These are phyloP conservation scores for Coniochaeta hoffmannii DNA, from an alignment of 2,329 filamentous ascomycete genomes.

Conservation along the genomic window DNA sequence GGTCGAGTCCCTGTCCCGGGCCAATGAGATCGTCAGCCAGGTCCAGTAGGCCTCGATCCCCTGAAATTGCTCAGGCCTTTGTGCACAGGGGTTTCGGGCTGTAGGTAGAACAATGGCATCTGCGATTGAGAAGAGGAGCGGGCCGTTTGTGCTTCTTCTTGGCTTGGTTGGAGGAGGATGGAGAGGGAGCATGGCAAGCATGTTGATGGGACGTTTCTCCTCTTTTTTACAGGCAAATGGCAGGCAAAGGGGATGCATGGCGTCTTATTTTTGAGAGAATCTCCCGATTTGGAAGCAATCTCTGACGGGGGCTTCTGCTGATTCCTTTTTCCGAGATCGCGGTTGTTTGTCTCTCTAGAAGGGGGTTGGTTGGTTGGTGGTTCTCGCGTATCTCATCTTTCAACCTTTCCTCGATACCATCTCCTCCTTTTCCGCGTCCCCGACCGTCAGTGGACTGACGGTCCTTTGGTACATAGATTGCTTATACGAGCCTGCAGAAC, in stretches of 20 bases:
- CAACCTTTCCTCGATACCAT: neutral
- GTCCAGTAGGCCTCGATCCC: conserved; percentile 41
- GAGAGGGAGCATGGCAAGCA: neutral
- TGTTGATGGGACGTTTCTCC: neutral
- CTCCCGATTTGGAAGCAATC: neutral
- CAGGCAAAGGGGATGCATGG: neutral
- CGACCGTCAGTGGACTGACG: neutral
- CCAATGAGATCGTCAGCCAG: conserved; percentile 91
- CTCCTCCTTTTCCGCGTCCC: neutral
- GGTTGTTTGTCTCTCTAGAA: neutral
- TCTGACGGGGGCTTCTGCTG: neutral
- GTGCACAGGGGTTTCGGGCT: neutral
- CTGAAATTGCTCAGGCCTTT: neutral
- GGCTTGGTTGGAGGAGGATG: neutral
- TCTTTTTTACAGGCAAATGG: neutral
- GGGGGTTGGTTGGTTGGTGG: neutral
- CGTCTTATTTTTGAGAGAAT: neutral
- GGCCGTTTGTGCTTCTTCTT: neutral
- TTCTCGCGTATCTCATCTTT: neutral
- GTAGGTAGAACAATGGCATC: neutral
- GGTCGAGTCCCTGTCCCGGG: conserved; percentile 86
- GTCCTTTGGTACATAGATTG: neutral
- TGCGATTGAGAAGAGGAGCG: neutral
- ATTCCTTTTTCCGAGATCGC: neutral
- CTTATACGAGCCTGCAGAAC: neutral